Evolutionary conservation across 257 asterid species (phyloP).

Genomic region (Ophiorrhiza pumila): DNA sequence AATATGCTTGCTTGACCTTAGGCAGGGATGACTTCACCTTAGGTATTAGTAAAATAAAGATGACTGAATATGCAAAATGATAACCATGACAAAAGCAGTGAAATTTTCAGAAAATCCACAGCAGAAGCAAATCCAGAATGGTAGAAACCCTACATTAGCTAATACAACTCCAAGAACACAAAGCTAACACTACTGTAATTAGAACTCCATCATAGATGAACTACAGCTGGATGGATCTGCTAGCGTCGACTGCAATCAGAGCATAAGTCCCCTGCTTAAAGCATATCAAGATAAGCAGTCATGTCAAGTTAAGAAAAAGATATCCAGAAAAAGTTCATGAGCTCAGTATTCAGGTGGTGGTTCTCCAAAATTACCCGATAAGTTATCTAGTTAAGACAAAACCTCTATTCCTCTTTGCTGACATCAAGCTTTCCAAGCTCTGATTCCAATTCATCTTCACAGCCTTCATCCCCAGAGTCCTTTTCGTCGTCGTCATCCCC

Average conservation of each 20-base stretch:
- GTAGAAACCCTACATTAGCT: not conserved
- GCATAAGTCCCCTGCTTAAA: not conserved
- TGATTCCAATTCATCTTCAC: constrained; percentile 62
- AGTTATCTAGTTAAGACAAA: not conserved
- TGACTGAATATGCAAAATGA: not conserved
- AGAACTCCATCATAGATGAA: constrained; percentile 19
- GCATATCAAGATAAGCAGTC: not conserved
- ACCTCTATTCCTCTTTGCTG: constrained; percentile 37
- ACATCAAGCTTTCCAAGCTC: constrained; percentile 70
- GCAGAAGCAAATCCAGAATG: not conserved
- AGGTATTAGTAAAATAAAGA: not conserved
- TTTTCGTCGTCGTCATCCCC: constrained; percentile 62
- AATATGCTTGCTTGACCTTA: not conserved
- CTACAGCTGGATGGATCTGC: constrained; percentile 19
- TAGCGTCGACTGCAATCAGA: constrained; percentile 9
- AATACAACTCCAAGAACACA: constrained; percentile 2
- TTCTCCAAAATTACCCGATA: not conserved
- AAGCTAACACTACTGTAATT: not conserved
- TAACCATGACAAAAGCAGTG: not conserved
- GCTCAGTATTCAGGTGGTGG: not conserved
- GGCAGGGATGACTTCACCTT: not conserved
- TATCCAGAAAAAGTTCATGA: not conserved
- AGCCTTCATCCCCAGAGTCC: constrained; percentile 60
- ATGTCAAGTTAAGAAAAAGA: not conserved
- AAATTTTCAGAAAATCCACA: not conserved